Evolutionary conservation across 768 basidiomycete species (phyloP), one percentile per base, ranked within the genome.

Genomic region (Boletellus sp.): DNA sequence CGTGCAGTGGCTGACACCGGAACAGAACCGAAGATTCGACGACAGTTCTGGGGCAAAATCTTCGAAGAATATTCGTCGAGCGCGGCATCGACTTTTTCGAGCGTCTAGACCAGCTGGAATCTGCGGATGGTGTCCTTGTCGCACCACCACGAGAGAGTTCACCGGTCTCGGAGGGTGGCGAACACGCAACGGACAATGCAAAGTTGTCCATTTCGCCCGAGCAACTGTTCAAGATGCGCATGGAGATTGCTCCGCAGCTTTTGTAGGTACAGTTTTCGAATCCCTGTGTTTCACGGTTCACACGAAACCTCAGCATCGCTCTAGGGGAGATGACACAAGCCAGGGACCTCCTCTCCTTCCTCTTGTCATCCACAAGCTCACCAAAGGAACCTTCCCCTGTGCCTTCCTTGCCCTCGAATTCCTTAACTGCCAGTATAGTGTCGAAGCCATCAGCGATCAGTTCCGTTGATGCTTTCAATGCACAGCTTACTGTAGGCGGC

Each of bases 271-370:
- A 38, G 19, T 19, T 39, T 23, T 33, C 26, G 10, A n/a, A 13
- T 19, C 50, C 32, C 35, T 12, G 24, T 34, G 9, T 35, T 38
- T 19, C 32, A 28, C 32, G n/a, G 45, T 50, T 67, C 48, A 66
- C 54, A 47, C 53, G 20, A 34, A 35, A 42, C 46, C 42, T 32
- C 53, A 90, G 88, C 54, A 78, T 83, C 52, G 87, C 89, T 23
- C 69, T 84, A 41, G 88, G 88, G 48, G 90, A 93, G 67, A 86
- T 92, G 79, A 77, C 79, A 7, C 83, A 84, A 48, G 88, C 88
- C 10, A 79, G 78, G 55, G 87, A 90, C 53, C 72, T 93, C 20
- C 69, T 93, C 24, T 71, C 76, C 20, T 72, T 81, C 23, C 69
- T 91, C 13, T 68, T 90, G 13, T 65, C 75, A 26, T 70, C 76